Evolutionary conservation across 257 asterid genomes (phyloP).

Genomic region (Sherardia arvensis): DNA sequence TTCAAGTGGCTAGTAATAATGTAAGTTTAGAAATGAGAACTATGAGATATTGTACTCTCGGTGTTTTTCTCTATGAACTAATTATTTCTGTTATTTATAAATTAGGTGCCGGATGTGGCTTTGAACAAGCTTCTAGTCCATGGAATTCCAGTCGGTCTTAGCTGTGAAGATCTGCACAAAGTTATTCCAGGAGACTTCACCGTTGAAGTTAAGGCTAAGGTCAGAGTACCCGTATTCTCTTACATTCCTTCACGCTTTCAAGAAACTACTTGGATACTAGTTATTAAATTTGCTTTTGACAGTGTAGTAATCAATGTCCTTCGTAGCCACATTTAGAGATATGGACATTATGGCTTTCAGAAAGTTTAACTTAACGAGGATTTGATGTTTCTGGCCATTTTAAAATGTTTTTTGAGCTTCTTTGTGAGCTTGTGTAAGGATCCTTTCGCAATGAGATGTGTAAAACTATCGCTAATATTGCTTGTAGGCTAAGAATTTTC

Average conservation of each 20-base stretch:
- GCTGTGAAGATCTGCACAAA: slow-evolving; percentile 45
- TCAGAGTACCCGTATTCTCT: too few relatives aligned
- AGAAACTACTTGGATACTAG: too few relatives aligned
- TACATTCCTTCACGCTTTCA: neutral
- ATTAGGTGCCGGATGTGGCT: slow-evolving; percentile 41
- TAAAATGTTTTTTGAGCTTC: neutral
- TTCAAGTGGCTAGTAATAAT: slow-evolving; percentile 37
- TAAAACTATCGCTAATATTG: slow-evolving; percentile 1
- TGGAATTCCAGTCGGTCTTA: slow-evolving; percentile 51
- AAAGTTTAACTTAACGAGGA: neutral
- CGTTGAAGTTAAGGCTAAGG: slow-evolving; percentile 64
- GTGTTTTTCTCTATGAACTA: neutral
- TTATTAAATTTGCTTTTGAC: too few relatives aligned
- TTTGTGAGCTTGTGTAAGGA: neutral
- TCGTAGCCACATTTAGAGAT: neutral
- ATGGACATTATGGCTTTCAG: neutral
- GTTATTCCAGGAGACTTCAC: slow-evolving; percentile 64
- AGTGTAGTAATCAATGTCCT: neutral
- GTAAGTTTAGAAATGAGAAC: slow-evolving; percentile 24
- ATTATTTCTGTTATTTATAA: slow-evolving; percentile 6
- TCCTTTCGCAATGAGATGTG: neutral
- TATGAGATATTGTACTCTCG: neutral
- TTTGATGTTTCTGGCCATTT: neutral
- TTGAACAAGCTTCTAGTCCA: slow-evolving; percentile 59
- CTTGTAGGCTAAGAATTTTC: slow-evolving; percentile 35